These are phyloP conservation scores for Aspergillus sp. DNA, from an alignment of 2,329 filamentous ascomycete genomes.

Conservation along the genomic window DNA sequence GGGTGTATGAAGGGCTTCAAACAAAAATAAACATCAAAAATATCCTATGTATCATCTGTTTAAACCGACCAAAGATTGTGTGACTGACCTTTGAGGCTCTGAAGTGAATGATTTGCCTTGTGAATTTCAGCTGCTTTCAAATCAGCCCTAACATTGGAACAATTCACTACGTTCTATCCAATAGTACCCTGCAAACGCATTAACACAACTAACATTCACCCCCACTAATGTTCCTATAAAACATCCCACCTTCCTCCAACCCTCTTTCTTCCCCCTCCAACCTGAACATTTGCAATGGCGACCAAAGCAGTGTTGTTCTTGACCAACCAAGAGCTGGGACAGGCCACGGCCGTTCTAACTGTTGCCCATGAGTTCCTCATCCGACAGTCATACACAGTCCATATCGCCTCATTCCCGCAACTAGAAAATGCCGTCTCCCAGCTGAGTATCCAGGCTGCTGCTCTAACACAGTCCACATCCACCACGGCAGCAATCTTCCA, in stretches of 20 bases:
- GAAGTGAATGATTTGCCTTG: too few species aligned
- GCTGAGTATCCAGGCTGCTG: slow-evolving; percentile 18
- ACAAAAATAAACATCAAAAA: too few species aligned
- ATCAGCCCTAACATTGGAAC: too few species aligned
- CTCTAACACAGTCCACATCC: neutral
- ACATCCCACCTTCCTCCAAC: neutral
- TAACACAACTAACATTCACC: too few species aligned
- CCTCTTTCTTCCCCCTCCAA: neutral
- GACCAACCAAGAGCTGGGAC: slow-evolving; percentile 44
- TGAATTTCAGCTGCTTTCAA: too few species aligned
- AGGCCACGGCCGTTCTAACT: slow-evolving; percentile 45
- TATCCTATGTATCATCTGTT: too few species aligned
- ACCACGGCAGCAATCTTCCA: slow-evolving; percentile 24
- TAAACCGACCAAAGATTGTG: too few species aligned
- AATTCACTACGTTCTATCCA: too few species aligned
- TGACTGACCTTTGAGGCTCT: too few species aligned
- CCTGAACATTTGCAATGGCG: slow-evolving; percentile 6
- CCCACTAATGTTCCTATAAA: neutral
- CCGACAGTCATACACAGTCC: slow-evolving; percentile 35
- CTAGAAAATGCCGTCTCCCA: slow-evolving; percentile 27
- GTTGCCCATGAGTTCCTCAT: slow-evolving; percentile 37
- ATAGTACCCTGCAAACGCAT: too few species aligned
- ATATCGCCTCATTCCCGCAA: slow-evolving; percentile 42
- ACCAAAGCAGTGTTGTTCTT: slow-evolving; percentile 37
- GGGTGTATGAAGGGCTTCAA: too few species aligned